These are phyloP conservation scores for Lactarius hengduanensis DNA, from an alignment of 768 basidiomycete genomes.

Conservation along the genomic window DNA sequence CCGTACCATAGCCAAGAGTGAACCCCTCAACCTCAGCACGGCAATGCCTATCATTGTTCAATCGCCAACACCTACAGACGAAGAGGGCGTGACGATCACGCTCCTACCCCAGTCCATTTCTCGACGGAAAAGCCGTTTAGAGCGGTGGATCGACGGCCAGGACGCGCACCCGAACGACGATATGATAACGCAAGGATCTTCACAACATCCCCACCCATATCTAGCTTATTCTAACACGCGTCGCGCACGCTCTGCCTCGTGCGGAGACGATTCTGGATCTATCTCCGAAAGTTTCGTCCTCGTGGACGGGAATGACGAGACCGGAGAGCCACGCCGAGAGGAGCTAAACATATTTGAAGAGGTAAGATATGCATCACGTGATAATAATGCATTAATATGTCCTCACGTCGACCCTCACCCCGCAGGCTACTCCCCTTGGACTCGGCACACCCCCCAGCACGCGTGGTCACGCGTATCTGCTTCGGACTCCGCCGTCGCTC, in stretches of 20 bases:
- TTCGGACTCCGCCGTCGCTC: constrained; percentile 41
- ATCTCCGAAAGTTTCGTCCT: constrained; percentile 44
- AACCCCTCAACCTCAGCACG: constrained; percentile 10
- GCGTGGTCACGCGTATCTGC: constrained; percentile 38
- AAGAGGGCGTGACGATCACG: constrained; percentile 28
- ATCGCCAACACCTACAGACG: constrained; percentile 26
- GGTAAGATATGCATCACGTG: constrained; percentile 25
- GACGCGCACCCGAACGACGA: constrained; percentile 31
- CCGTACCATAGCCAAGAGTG: constrained; percentile 1
- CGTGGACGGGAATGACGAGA: constrained; percentile 37
- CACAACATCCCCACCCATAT: constrained; percentile 40
- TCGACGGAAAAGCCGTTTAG: constrained; percentile 42
- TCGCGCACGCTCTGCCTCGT: constrained; percentile 33
- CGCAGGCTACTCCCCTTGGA: constrained; percentile 28
- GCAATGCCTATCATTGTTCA: constrained; percentile 27
- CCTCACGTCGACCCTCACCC: background rate
- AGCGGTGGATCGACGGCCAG: constrained; percentile 47
- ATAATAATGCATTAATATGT: constrained; percentile 15
- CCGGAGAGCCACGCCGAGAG: constrained; percentile 15
- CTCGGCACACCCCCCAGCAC: constrained; percentile 33
- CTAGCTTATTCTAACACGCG: constrained; percentile 42
- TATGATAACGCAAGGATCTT: constrained; percentile 29
- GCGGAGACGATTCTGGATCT: constrained; percentile 36
- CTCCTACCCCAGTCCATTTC: constrained; percentile 31
- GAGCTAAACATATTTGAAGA: constrained; percentile 16